phyloP scores from a whole-genome alignment of 371 early-diverging fungal species.

The Amoeboradix gromovi region DNA sequence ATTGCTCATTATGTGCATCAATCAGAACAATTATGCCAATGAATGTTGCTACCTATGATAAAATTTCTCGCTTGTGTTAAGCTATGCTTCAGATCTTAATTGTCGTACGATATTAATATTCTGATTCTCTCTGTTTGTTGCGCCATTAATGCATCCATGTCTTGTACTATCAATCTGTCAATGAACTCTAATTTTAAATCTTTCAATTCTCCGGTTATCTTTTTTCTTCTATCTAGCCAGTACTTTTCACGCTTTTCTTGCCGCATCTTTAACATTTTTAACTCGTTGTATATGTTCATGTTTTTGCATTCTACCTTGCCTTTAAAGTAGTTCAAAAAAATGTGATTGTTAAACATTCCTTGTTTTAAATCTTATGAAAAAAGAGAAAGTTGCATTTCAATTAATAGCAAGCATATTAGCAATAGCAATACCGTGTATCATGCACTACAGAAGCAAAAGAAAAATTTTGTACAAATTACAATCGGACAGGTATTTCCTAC shows the following conservation, averaged over 20 bases:
- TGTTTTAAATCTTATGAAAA: no score
- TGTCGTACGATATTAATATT: no score
- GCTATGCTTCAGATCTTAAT: neutral
- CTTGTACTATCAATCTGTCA: neutral
- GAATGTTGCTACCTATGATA: no score
- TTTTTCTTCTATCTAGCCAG: neutral
- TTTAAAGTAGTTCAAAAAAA: neutral
- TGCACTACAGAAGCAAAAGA: conserved; percentile 1
- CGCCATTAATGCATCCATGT: neutral
- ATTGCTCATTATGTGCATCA: no score
- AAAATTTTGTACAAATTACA: neutral
- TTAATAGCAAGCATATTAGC: no score
- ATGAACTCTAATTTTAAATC: neutral
- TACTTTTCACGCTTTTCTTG: neutral
- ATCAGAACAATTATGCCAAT: no score
- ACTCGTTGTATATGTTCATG: neutral
- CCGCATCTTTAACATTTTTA: neutral
- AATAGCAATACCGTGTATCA: no score
- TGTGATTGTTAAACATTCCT: neutral
- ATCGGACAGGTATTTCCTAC: neutral
- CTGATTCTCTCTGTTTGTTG: neutral
- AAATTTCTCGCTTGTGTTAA: no score
- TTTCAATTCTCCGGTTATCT: neutral
- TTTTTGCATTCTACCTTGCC: neutral
- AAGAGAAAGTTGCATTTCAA: no score